A percentile compares a stretch with the other conserved stretches of the same genome.
Conservation (phyloP, 768 basidiomycete genomes). For the Cystobasidium onofrii region DNA sequence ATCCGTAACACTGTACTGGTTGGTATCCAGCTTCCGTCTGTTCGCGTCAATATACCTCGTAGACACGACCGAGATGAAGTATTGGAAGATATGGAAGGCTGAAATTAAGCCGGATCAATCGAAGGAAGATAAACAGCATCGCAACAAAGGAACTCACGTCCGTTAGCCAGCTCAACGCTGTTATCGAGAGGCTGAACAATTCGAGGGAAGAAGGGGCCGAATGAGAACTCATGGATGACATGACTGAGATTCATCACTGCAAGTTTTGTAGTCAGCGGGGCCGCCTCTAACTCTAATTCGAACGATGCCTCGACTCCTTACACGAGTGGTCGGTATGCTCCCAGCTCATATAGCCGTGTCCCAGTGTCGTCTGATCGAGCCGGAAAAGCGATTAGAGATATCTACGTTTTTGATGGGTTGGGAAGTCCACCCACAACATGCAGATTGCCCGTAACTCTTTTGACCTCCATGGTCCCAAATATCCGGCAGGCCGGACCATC, state of each 20-base stretch:
- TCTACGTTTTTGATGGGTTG: neutral
- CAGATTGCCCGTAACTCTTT: conserved; percentile 87
- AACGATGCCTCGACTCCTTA: conserved; percentile 48
- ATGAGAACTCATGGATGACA: conserved; percentile 92
- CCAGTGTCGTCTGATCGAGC: conserved; percentile 60
- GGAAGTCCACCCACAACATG: conserved; percentile 53
- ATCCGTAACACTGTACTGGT: conserved; percentile 92
- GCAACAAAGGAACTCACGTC: conserved; percentile 52
- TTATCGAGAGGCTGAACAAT: conserved; percentile 91
- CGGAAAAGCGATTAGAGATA: neutral
- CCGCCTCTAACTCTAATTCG: neutral
- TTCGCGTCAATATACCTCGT: conserved; percentile 62
- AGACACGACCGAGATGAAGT: conserved; percentile 61
- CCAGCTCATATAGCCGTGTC: conserved; percentile 82
- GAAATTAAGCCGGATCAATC: neutral
- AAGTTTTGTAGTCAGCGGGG: neutral
- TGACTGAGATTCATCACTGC: conserved; percentile 94
- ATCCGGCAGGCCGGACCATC: conserved; percentile 75
- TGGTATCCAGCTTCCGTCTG: conserved; percentile 56
- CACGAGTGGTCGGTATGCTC: conserved; percentile 79
- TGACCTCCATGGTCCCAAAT: conserved; percentile 70
- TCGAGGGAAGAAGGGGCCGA: conserved; percentile 90
- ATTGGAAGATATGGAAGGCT: conserved; percentile 35
- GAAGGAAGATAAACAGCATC: too few species aligned
- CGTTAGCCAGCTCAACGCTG: conserved; percentile 64